Evolutionary conservation across 805 yeast genomes (phyloP), one percentile per base, ranked within the genome.

Genomic region (Candida taoyuanica): DNA sequence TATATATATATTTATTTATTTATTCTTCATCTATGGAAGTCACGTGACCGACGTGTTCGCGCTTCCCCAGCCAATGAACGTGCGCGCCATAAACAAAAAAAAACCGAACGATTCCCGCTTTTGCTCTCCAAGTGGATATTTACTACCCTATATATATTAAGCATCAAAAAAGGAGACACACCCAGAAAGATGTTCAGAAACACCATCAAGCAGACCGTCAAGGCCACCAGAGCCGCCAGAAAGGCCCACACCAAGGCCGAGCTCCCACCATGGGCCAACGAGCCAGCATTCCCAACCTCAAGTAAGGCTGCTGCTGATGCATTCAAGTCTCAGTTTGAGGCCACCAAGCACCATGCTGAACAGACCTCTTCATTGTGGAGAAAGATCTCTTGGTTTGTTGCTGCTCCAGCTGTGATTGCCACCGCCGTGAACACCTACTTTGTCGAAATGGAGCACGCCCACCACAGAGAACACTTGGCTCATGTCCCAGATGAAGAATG

Each of bases 371-470:
- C 67, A 31, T 70, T 81, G 53, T 91, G 98, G 98, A 79, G 76
- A 66, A 89, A 85, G 64, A 74, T 91, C 67, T 76, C 95, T 31
- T 68, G 76, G 59, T 74, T 75, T 43, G 78, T 87, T 43, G 95
- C 95, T 42, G 63, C 82, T 34, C 98, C 98, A 54, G 85, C 85
- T 37, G 77, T 89, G 53, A 64, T 74, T 42, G 72, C 77, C 55
- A 73, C 91, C 50, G 85, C 93, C 34, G 72, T 81, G 58, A 87
- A 87, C 70, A 86, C 93, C 39, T 80, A 74, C 66, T 76, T 75
- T 55, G 73, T 82, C 59, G 98, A 91, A 73, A 67, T 73, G 56
- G 86, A 83, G 65, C 98, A 93, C 65, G 88, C 93, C 52, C 74
- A 81, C 57, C 98, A 93, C 75, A 79, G 93, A 71, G 74, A 73